Conservation (phyloP, 2,329 filamentous ascomycete species). For the Fusarium coicis region DNA sequence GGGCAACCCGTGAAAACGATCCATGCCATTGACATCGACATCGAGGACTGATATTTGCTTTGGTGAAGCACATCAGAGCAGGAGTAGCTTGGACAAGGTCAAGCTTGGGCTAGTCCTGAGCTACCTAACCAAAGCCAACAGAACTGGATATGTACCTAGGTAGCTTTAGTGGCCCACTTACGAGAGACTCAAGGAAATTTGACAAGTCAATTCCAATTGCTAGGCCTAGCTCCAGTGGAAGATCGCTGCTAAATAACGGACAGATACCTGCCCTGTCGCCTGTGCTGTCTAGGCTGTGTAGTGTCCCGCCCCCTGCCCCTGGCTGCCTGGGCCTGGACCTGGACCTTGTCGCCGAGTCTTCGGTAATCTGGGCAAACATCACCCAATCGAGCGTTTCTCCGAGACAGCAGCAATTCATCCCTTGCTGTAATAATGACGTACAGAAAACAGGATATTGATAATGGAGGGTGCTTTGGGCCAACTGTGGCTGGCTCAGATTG, state of each 20-base stretch:
- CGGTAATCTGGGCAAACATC: slow-evolving; percentile 15
- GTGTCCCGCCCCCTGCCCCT: not conserved
- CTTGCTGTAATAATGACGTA: slow-evolving; percentile 25
- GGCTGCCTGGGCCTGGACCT: slow-evolving; percentile 23
- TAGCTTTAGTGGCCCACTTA: not conserved
- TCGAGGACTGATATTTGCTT: not conserved
- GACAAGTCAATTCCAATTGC: not conserved
- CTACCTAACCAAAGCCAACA: not conserved
- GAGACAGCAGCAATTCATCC: not conserved
- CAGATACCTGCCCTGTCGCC: not conserved
- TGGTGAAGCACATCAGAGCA: not conserved
- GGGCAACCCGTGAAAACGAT: slow-evolving; percentile 17
- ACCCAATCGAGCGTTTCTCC: not conserved
- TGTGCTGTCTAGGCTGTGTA: not conserved
- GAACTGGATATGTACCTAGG: not conserved
- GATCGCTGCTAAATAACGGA: not conserved
- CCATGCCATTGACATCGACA: not conserved
- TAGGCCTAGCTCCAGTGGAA: not conserved
- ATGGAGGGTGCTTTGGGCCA: not conserved
- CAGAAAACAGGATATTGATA: not conserved
- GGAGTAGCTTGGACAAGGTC: not conserved
- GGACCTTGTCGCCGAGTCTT: slow-evolving; percentile 18
- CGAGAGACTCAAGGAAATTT: not conserved
- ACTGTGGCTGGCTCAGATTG: slow-evolving; percentile 21
- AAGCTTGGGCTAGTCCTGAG: not conserved